Conservation (phyloP, 1,139 yeast genomes). For the Suhomyces wounanorum region DNA sequence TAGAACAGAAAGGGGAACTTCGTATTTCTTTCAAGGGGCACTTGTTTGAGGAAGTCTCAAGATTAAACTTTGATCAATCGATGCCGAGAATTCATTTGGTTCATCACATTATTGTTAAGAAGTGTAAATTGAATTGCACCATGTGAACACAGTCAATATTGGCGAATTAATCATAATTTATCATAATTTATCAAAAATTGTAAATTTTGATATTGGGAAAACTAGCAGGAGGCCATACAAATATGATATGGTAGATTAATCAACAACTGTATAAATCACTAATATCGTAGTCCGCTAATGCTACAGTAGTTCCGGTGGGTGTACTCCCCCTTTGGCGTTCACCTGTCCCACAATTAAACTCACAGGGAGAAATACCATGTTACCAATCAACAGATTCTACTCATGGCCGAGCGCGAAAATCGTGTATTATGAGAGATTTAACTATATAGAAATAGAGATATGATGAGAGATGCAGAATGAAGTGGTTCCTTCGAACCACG, state of each 20-base stretch:
- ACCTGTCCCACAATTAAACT: no score
- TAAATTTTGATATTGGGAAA: neutral
- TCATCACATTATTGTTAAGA: neutral
- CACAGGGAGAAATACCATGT: no score
- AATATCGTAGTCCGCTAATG: no score
- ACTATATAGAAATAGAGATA: constrained; percentile 10
- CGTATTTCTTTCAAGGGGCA: neutral
- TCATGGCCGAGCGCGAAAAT: neutral
- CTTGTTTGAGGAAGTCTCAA: neutral
- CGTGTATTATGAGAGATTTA: constrained; percentile 9
- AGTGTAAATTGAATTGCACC: no score
- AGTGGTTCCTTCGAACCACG: neutral
- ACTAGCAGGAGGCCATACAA: no score
- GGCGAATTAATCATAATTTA: neutral
- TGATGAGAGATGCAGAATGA: constrained; percentile 13
- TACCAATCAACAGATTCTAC: neutral
- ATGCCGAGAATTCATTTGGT: neutral
- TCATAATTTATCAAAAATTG: neutral
- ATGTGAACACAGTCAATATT: no score
- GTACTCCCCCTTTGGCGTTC: no score
- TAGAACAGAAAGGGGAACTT: neutral
- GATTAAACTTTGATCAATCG: neutral
- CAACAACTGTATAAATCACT: no score
- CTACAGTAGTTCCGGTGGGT: no score
- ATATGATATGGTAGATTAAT: no score